Base-by-base conservation (phyloP, 805 yeast genomes). In the Zygotorulaspora florentina region DNA sequence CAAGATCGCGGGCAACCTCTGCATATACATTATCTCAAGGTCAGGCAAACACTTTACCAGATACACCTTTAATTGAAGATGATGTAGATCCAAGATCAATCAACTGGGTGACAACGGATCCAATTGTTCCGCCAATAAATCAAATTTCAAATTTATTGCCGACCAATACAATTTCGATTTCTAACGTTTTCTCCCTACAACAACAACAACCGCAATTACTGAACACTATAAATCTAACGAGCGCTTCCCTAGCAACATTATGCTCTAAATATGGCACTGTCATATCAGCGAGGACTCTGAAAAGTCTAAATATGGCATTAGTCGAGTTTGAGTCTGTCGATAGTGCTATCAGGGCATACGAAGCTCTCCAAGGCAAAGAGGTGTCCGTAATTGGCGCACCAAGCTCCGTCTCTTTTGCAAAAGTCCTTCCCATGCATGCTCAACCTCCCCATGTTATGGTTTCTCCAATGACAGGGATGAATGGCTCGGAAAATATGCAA, bases 361-460 rank as follows among this genome's bases (percentile, higher is more conserved):
- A 87, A 12, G 79, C 74, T 40, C 75, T 90, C 59, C 87, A 85
- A 58, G 95, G 89, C 52, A 81, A 83, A 53, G 96, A 91, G 58
- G 72, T 91, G 33, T 66, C 70, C 1, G 77, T 81, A 50, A 87
- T 91, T 2, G 96, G 95, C 3, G 73, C 78, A 20, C 79, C 84
- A 13, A 79, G 93, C 61, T 71, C 79, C 33, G 87, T 88, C 31
- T 87, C 90, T 0, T 93, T 88, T 73, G 97, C 96, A 3, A 86
- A 84, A 58, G 77, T 88, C 27, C 57, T 65, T 55, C 76, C 68
- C 31, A 61, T 56, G 62, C 66, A 62, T 49, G 52, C 55, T 47
- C 66, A 59, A 48, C 55, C 57, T 31, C 52, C 57, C 23, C 53
- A 40, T 46, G 41, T 33, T 39, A 39, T 50, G 39, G 53, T 49